Evolutionary conservation across 108 stramenopile species (phyloP).

Genomic region (Aurantiochytrium sp.): DNA sequence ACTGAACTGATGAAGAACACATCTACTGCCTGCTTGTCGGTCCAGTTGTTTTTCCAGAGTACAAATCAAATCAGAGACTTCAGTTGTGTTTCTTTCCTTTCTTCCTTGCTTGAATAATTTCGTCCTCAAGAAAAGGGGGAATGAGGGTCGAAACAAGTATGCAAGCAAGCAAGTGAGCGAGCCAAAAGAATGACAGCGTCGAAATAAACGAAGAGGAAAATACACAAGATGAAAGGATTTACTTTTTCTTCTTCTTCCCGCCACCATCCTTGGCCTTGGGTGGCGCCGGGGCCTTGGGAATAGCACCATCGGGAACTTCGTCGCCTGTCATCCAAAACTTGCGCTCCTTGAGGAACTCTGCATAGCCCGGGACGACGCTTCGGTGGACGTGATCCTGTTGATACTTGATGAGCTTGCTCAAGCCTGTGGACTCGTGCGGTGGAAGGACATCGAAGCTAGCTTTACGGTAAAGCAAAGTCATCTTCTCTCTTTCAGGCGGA

Average conservation of each 20-base stretch:
- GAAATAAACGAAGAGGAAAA: not conserved
- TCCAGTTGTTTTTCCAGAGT: no score
- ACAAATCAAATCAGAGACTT: no score
- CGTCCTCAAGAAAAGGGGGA: no score
- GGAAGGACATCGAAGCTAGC: constrained; percentile 7
- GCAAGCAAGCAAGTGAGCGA: no score
- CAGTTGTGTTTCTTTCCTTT: no score
- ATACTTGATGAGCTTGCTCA: constrained; percentile 3
- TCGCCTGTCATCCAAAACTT: constrained; percentile 12
- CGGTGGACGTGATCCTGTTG: not conserved
- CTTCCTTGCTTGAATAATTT: no score
- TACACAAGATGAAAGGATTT: not conserved
- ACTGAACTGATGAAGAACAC: no score
- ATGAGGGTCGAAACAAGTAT: no score
- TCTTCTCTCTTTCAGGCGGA: not conserved
- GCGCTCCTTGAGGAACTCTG: not conserved
- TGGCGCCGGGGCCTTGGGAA: constrained; percentile 5
- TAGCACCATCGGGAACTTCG: not conserved
- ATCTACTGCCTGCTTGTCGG: no score
- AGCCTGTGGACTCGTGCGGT: not conserved
- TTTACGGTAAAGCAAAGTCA: constrained; percentile 2
- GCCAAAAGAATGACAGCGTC: no score
- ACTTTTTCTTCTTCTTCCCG: constrained; percentile 1
- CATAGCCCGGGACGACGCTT: not conserved
- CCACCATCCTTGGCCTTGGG: not conserved